Base-by-base conservation (phyloP, 2,329 filamentous ascomycete genomes). In the Blastomyces parvus region DNA sequence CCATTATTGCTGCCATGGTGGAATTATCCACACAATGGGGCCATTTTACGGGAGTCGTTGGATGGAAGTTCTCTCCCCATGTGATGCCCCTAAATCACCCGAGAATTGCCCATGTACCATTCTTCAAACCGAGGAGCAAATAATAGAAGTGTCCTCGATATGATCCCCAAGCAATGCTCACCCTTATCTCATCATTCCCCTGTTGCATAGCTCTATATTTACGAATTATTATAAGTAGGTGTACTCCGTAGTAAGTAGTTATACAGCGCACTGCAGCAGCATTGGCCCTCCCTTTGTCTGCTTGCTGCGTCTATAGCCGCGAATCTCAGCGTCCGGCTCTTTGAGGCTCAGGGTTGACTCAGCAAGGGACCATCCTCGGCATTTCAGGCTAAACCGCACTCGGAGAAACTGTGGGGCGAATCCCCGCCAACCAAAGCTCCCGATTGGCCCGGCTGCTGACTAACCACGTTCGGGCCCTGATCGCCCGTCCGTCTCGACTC, bases 71-170 rank as follows among this genome's bases (percentile, higher is more conserved):
- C 36, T 25, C 22, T 25, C 33, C 17, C 33, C 36, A 48, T 48
- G 53, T 22, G 55, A 57, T 58, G 55, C 22, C 25, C 55, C 36
- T 58, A 58, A 33, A 58, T 42, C 55, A 42, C 55, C 55, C 55
- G 36, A 25, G 22, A 19, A 8, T 5, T 53, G 14, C 36, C 36
- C 9, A 38, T 5, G 4, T 53, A 19, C 19, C 22, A 48, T 27
- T 5, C 46, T 55, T 19, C 19, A 19, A 36, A 17, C 30, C 52
- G 27, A 36, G 27, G 30, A 50, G 22, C n/a, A 46, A 27, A 27
- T 52, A 27, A 52, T 52, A 52, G 0, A 9, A 53, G 25, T 27
- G 50, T 3, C 13, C 22, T 53, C 13, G 14, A 30, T 53, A 53
- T 17, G 25, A 33, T 48, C 11, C n/a, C 40, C 40, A 7, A n/a